phyloP scores from a whole-genome alignment of 495 filamentous ascomycete genomes.

The Xylaria scruposa region DNA sequence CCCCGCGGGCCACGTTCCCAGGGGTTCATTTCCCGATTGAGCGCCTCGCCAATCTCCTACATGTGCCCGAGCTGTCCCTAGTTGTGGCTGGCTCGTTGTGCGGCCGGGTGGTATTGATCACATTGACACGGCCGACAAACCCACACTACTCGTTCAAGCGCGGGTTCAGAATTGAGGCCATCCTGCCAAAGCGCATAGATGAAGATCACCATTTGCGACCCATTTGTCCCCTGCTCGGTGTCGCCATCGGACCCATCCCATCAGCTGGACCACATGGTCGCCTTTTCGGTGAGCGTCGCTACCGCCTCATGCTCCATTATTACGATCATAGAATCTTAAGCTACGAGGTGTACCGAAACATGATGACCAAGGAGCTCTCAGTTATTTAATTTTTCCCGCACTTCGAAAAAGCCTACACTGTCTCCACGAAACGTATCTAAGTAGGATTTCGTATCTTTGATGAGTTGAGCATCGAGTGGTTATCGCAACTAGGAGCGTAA shows the following conservation, averaged over 20 bases:
- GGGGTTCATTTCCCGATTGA: conserved; percentile 55
- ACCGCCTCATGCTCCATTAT: conserved; percentile 78
- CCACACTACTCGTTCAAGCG: conserved; percentile 31
- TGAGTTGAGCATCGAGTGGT: background rate
- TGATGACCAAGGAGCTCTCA: conserved; percentile 24
- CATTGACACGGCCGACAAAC: conserved; percentile 62
- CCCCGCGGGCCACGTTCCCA: conserved; percentile 32
- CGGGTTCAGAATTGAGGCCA: conserved; percentile 52
- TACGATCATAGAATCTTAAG: conserved; percentile 77
- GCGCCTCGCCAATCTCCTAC: conserved; percentile 76
- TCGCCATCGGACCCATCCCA: conserved; percentile 50
- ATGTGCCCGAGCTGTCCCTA: conserved; percentile 80
- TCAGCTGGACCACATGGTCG: conserved; percentile 53
- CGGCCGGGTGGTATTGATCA: conserved; percentile 77
- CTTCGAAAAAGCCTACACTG: background rate
- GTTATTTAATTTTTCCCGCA: background rate
- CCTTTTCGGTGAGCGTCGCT: conserved; percentile 56
- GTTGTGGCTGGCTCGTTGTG: conserved; percentile 74
- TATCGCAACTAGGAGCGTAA: background rate
- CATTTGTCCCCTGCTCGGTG: conserved; percentile 48
- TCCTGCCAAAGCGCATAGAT: conserved; percentile 50
- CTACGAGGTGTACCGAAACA: conserved; percentile 70
- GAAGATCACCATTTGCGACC: conserved; percentile 46
- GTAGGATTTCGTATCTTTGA: background rate
- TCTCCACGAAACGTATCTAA: background rate